phyloP scores from a whole-genome alignment of 2,329 filamentous ascomycete genomes.

The Neofusicoccum sp. region DNA sequence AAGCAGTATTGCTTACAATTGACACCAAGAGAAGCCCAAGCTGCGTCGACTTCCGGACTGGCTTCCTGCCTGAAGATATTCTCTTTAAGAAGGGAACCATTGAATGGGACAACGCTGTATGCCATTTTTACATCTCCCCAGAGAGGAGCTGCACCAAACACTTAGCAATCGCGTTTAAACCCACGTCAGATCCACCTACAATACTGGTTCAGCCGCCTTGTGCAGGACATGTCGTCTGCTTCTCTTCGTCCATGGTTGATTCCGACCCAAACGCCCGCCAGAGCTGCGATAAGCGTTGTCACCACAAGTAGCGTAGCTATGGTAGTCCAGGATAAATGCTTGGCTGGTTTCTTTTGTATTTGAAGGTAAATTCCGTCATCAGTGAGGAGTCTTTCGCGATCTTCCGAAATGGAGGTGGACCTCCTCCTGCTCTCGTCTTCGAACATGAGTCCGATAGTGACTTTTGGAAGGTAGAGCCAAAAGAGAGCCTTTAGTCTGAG shows the following conservation, averaged over 20 bases:
- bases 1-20: too few relatives aligned
- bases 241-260: conserved; percentile 15
- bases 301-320: conserved; percentile 22
- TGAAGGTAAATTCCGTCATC: neutral
- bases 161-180: neutral
- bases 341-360: neutral
- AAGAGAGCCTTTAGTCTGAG: neutral
- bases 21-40: conserved; percentile 54
- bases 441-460: neutral
- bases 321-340: conserved; percentile 22
- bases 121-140: conserved; percentile 42
- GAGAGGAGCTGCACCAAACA: conserved; percentile 28
- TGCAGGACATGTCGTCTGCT: conserved; percentile 28
- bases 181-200: conserved; percentile 23
- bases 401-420: neutral
- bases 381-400: conserved; percentile 12
- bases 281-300: conserved; percentile 25
- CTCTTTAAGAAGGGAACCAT: conserved; percentile 57
- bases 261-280: conserved; percentile 26
- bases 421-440: neutral
- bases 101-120: conserved; percentile 49
- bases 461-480: neutral
- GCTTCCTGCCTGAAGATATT: conserved; percentile 53
- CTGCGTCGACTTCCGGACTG: conserved; percentile 55
- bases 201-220: conserved; percentile 30